These are phyloP conservation scores for Alternaria brassicicola DNA, from an alignment of 2,329 filamentous ascomycete genomes.

Conservation along the genomic window DNA sequence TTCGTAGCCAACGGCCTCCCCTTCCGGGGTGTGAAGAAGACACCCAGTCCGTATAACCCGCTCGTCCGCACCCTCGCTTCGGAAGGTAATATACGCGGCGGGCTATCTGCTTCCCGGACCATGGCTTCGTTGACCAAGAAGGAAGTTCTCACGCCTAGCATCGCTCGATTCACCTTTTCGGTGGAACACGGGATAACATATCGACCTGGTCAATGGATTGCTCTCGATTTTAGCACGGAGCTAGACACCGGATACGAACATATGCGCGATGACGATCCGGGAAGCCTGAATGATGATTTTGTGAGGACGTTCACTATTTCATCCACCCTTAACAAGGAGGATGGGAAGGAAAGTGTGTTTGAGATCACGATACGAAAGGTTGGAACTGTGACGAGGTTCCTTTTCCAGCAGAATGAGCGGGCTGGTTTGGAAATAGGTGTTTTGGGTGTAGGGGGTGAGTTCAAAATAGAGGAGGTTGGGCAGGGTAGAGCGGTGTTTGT, in stretches of 20 bases:
- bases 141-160: constrained; percentile 66
- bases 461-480: constrained; percentile 52
- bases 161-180: constrained; percentile 69
- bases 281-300: constrained; percentile 82
- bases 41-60: constrained; percentile 80
- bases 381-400: constrained; percentile 69
- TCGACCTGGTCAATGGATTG: constrained; percentile 77
- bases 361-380: constrained; percentile 75
- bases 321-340: constrained; percentile 54
- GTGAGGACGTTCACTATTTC: constrained; percentile 84
- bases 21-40: constrained; percentile 66
- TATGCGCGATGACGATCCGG: constrained; percentile 82
- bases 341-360: constrained; percentile 56
- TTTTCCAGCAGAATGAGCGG: constrained; percentile 64
- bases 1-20: constrained; percentile 70
- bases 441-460: constrained; percentile 74
- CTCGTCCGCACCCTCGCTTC: constrained; percentile 67
- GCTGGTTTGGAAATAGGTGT: constrained; percentile 68
- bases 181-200: constrained; percentile 57
- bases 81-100: constrained; percentile 57
- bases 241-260: constrained; percentile 77
- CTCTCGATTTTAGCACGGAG: constrained; percentile 72
- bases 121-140: constrained; percentile 65
- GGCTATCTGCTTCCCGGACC: constrained; percentile 22
- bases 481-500: constrained; percentile 63